Conservation (phyloP, 1,284 basidiomycete species). For the Ceratobasidium sp. region DNA sequence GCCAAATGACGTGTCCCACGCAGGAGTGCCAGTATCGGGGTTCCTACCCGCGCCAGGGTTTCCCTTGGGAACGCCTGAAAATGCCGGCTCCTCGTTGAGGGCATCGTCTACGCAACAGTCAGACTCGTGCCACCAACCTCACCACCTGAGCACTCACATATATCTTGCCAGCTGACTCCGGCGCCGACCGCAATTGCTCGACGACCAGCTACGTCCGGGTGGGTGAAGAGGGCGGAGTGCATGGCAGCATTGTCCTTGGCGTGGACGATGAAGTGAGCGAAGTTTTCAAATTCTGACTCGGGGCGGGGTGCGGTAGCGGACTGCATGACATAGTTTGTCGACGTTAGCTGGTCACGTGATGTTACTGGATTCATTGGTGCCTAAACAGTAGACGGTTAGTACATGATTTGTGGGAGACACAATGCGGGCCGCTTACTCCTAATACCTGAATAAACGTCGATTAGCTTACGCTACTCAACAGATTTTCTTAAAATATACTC, state of each 20-base stretch:
- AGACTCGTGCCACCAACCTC: background rate
- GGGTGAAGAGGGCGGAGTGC: background rate
- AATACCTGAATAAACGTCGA: background rate
- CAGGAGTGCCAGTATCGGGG: background rate
- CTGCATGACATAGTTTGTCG: conserved; percentile 10
- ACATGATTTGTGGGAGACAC: background rate
- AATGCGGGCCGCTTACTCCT: background rate
- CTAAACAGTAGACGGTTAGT: background rate
- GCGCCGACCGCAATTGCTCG: conserved; percentile 3
- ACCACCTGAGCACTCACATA: background rate
- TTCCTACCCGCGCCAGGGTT: background rate
- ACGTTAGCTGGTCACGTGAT: conserved; percentile 20
- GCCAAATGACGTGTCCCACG: background rate
- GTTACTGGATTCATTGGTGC: conserved; percentile 2
- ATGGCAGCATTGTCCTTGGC: conserved; percentile 5
- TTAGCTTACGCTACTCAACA: background rate
- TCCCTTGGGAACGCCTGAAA: conserved; percentile 16
- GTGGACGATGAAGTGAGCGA: background rate
- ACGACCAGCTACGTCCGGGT: conserved; percentile 6
- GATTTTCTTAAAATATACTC: conserved; percentile 10
- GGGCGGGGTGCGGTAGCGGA: background rate
- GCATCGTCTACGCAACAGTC: background rate
- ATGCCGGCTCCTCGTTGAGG: conserved; percentile 22
- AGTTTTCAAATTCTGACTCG: background rate
- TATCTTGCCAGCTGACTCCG: background rate